Conservation (phyloP, 2,329 filamentous ascomycete species). For the Coniella vitis region DNA sequence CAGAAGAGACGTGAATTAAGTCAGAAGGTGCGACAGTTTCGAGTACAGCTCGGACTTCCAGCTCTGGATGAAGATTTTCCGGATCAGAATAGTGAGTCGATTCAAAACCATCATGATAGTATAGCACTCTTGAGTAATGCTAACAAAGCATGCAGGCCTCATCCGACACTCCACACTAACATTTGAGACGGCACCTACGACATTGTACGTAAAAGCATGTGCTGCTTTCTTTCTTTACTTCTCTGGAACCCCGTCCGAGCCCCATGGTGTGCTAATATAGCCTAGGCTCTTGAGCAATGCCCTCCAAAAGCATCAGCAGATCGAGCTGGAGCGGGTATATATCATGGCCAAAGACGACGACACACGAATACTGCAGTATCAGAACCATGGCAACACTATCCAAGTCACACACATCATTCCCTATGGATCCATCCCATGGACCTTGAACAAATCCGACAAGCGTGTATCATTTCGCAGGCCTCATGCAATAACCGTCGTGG, state of each 20-base stretch:
- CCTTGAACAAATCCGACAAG: conserved; percentile 1
- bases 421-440: conserved; percentile 5
- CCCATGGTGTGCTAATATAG: neutral
- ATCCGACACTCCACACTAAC: neutral
- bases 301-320: neutral
- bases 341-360: neutral
- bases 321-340: neutral
- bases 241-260: neutral
- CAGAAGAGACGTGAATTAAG: neutral
- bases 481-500: conserved; percentile 6
- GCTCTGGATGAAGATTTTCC: neutral
- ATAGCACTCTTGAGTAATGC: too few relatives aligned
- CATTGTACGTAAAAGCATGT: neutral
- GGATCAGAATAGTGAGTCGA: neutral
- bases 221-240: neutral
- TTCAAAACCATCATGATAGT: too few relatives aligned
- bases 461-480: neutral
- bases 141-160: too few relatives aligned
- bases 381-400: neutral
- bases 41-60: neutral
- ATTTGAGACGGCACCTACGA: neutral
- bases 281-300: neutral
- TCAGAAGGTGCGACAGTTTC: neutral
- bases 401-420: neutral
- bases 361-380: neutral